phyloP scores from a whole-genome alignment of 2,329 filamentous ascomycete species.

The Venturia pyrina region DNA sequence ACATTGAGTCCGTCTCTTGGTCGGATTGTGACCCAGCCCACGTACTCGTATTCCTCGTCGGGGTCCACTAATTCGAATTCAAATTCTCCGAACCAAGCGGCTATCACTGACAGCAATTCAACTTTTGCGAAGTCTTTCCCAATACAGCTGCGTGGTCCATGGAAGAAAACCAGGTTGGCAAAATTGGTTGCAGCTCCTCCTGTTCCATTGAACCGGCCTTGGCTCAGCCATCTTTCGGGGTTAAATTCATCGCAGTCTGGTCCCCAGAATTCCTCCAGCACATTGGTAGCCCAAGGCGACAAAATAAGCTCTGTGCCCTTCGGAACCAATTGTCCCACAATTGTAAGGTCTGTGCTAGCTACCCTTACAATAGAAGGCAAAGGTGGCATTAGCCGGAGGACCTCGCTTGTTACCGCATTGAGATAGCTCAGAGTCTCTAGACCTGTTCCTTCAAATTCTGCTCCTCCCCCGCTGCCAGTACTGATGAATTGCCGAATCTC shows the following conservation, averaged over 20 bases:
- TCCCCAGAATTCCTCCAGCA: constrained; percentile 62
- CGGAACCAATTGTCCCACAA: constrained; percentile 56
- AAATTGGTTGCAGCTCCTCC: constrained; percentile 30
- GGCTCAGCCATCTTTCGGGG: constrained; percentile 57
- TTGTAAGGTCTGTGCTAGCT: constrained; percentile 52
- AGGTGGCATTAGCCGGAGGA: constrained; percentile 62
- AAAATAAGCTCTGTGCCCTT: constrained; percentile 62
- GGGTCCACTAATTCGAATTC: background rate
- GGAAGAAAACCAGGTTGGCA: constrained; percentile 30
- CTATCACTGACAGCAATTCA: constrained; percentile 30
- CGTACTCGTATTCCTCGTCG: constrained; percentile 22
- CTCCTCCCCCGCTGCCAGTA: background rate
- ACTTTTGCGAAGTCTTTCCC: constrained; percentile 34
- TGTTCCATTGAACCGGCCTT: background rate
- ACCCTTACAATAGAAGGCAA: constrained; percentile 62
- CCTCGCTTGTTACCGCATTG: constrained; percentile 68
- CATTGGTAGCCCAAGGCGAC: constrained; percentile 58
- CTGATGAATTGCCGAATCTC: constrained; percentile 37
- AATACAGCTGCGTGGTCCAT: constrained; percentile 29
- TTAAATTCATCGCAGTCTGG: constrained; percentile 63
- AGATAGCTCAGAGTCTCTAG: constrained; percentile 71
- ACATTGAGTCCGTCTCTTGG: background rate
- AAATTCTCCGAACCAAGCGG: constrained; percentile 24
- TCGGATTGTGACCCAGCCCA: background rate
- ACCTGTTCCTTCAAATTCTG: constrained; percentile 30